Conservation (phyloP, 352 stramenopile species). For the Globisporangium perplexum region DNA sequence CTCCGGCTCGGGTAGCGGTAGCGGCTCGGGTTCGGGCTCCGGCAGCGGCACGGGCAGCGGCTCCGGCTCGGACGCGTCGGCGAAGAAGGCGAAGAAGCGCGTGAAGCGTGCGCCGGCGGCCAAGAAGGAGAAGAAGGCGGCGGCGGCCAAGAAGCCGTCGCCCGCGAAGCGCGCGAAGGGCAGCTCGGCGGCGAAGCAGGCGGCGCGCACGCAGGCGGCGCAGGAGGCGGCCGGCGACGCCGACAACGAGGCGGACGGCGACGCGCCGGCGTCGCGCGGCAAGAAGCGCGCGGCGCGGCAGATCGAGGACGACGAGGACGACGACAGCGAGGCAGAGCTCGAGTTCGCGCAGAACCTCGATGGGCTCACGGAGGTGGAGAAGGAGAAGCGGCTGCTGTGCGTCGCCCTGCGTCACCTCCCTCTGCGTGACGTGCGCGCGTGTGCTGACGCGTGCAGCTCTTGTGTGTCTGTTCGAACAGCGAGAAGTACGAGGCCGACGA, state of each 20-base stretch:
- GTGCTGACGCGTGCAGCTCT: background rate
- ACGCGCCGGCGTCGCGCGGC: slow-evolving; percentile 18
- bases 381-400: slow-evolving; percentile 77
- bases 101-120: slow-evolving; percentile 31
- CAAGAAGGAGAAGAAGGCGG: slow-evolving; percentile 33
- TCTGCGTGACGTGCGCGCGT: too few species aligned
- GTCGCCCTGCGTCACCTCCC: too few species aligned
- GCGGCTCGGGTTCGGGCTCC: slow-evolving; percentile 17
- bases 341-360: slow-evolving; percentile 32
- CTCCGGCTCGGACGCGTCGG: slow-evolving; percentile 24
- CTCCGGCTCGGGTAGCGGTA: slow-evolving; percentile 23
- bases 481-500: slow-evolving; percentile 85
- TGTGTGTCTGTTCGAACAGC: slow-evolving; percentile 13
- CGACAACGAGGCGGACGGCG: slow-evolving; percentile 54
- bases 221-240: slow-evolving; percentile 46
- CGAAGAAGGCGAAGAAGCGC: slow-evolving; percentile 34
- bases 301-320: slow-evolving; percentile 41
- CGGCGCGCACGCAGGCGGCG: slow-evolving; percentile 30
- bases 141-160: slow-evolving; percentile 15
- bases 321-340: slow-evolving; percentile 49
- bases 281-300: slow-evolving; percentile 33
- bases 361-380: slow-evolving; percentile 82
- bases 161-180: slow-evolving; percentile 15
- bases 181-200: slow-evolving; percentile 21
- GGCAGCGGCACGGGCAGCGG: slow-evolving; percentile 23